Base-by-base conservation (phyloP, 1,139 yeast genomes). In the Sugiyamaella pinicola region DNA sequence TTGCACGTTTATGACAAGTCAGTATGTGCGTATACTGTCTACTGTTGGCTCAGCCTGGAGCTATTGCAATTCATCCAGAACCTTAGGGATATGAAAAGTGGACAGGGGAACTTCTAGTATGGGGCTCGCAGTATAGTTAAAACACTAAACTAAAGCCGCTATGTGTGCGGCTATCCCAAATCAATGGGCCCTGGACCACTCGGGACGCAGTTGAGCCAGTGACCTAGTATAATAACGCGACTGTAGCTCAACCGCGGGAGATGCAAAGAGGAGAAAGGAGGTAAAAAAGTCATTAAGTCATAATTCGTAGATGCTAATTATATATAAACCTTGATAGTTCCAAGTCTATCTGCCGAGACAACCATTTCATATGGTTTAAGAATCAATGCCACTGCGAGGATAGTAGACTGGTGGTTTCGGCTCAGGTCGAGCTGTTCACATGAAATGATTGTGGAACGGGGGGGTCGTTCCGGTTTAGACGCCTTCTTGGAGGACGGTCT, bases 321-420 rank as follows among this genome's bases (percentile, higher is more conserved):
- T 63, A 76, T 78, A 66, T 78, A 83, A 1, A 86, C 77, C 63
- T 80, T 81, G 37, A 86, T 74, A 6, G 71, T 71, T 0, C 95
- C 95, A 44, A 79, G 73, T 48, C 87, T 67, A 61, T 85, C 93
- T 2, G 74, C 87, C 1, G 85, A 74, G 1, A 86, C 70, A 5
- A 85, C 66, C 83, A 85, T 78, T 45, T 78, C 80, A 59, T 76
- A 82, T 0, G 93, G 91, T 15, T 68, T 67, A 9, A 70, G 62
- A 17, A 81, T 58, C 15, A 78, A 60, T 0, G 75, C 78, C 10
- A 85, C 67, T 40, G 74, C 84, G 1, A 76, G 77, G 28, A 85
- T 73, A 2, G 72, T 62, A 57, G 84, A 87, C 44, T 70, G 75
- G 50, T 80, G 83, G 45, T 69, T 69, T 48, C 70, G 69, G 38